Base-by-base conservation (phyloP, 1,284 basidiomycete genomes). In the Marasmius fiardii region DNA sequence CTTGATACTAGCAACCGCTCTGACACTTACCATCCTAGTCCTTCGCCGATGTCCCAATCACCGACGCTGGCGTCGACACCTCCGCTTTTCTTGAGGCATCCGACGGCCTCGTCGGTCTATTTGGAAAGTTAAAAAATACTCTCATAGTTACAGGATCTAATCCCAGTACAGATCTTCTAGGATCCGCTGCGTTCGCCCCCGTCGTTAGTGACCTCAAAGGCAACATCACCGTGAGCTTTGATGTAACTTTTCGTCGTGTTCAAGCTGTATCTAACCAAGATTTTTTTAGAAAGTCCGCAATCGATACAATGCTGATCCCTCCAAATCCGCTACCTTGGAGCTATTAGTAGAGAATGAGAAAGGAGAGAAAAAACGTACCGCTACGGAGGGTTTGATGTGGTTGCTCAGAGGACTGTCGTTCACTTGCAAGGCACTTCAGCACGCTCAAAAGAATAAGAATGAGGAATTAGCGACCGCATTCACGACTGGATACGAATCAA, bases 321-420 rank as follows among this genome's bases (percentile, higher is more conserved):
- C 73, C 4, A 69, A 82, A 61, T 93, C 90, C 1, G 71, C 73
- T 33, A 98, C 96, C 1, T 82, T 99, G 39, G 92, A 99, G 72
- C 75, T 80, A 55, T 83, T 99, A 35, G 86, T 97, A 8, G 81
- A 82, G 65, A 89, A 91, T 67, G 97, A 99, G 74, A 87, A 91
- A 69, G 78, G 77, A 26, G 88, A 93, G 71, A 94, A 95, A 79
- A 93, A 95, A 72, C 80, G 83, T 12, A 82, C 82, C 0, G 93
- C 95, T 3, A 97, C 95, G 0, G 90, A 97, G 64, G 95, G 93
- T 16, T 80, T 98, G 54, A 77, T 98, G 73, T 99, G 95, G 96
- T 81, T 99, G 50, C 77, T 86, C 55, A 85, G 93, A 35, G 96
- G 94, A 3, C 83, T 97, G 56, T 83, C 88, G 47, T 99, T 99